Evolutionary conservation across 768 basidiomycete genomes (phyloP).

Genomic region (Mrakia gelida): DNA sequence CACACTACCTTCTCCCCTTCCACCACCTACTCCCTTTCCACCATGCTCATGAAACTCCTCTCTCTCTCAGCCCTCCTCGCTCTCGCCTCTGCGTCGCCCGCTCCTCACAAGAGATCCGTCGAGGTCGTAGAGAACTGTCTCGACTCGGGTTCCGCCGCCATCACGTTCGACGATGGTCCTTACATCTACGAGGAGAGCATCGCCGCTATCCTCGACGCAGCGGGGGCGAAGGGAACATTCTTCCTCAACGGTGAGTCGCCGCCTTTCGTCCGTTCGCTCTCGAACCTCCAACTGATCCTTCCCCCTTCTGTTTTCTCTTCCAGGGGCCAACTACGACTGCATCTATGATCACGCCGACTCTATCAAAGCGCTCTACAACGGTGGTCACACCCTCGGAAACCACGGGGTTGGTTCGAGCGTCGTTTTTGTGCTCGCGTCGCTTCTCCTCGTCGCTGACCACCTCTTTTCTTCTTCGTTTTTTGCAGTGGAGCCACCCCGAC

Average conservation of each 20-base stretch:
- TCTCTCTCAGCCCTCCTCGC: background rate
- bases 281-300: background rate
- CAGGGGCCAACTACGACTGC: conserved; percentile 44
- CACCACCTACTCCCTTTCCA: background rate
- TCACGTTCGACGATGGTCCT: conserved; percentile 45
- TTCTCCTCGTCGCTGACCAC: background rate
- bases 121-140: conserved; percentile 39
- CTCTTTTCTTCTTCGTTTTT: background rate
- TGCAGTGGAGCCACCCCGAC: conserved; percentile 37
- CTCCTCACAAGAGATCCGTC: background rate
- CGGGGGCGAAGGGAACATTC: conserved; percentile 49
- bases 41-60: background rate
- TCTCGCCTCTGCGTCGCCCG: background rate
- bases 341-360: conserved; percentile 42
- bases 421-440: background rate
- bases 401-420: conserved; percentile 34
- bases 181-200: conserved; percentile 38
- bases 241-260: conserved; percentile 41
- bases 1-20: background rate
- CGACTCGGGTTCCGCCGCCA: conserved; percentile 38
- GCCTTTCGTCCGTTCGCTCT: background rate
- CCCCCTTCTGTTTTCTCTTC: background rate
- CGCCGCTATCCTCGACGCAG: conserved; percentile 33
- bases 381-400: conserved; percentile 42
- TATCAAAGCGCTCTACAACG: conserved; percentile 9